Evolutionary conservation across 257 asterid species (phyloP).

Genomic region (Coffea canephora): DNA sequence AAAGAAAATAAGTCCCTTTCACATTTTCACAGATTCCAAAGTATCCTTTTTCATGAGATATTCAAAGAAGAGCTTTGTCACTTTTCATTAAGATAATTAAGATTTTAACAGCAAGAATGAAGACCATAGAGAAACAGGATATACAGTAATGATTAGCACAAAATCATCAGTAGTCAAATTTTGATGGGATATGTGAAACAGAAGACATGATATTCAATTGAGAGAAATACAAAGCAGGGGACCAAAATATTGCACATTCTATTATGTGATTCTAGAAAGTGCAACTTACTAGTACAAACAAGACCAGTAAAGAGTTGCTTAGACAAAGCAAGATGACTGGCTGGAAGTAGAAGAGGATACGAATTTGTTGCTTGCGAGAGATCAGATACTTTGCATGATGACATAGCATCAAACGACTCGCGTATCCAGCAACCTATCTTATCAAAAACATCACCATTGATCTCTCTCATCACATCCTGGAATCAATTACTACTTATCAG

Average conservation of each 20-base stretch:
- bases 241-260: not conserved
- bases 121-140: not conserved
- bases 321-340: conserved; percentile 36
- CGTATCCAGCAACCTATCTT: conserved; percentile 65
- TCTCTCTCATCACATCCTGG: conserved; percentile 69
- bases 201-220: not conserved
- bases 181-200: not conserved
- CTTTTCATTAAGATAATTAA: not conserved
- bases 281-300: conserved; percentile 74
- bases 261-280: conserved; percentile 2
- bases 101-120: not conserved
- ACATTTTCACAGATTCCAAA: no score
- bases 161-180: not conserved
- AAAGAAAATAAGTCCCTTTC: no score
- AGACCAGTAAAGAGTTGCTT: conserved; percentile 67
- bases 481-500: conserved; percentile 9
- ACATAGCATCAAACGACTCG: conserved; percentile 54
- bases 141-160: not conserved
- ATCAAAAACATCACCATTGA: conserved; percentile 59
- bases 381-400: conserved; percentile 37
- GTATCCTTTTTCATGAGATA: no score
- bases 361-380: conserved; percentile 35
- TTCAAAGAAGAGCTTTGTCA: no score
- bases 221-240: not conserved
- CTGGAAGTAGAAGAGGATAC: conserved; percentile 52